phyloP scores from a whole-genome alignment of 169 alveolate species.

The Plasmodium fragile region DNA sequence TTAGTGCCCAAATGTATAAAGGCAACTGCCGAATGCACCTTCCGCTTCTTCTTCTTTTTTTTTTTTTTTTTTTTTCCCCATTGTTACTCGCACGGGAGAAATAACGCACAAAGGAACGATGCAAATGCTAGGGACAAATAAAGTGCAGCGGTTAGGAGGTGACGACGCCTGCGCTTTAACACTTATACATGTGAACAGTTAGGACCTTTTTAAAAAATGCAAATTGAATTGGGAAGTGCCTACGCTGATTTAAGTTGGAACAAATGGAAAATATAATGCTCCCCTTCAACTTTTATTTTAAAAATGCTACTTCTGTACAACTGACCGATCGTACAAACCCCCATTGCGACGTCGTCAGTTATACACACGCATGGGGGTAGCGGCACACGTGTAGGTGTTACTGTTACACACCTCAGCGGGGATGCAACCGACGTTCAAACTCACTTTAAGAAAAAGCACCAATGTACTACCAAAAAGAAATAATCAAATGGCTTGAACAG shows the following conservation, averaged over 20 bases:
- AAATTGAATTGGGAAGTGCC: background rate
- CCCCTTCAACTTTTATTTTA: background rate
- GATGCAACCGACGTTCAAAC: background rate
- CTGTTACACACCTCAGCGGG: background rate
- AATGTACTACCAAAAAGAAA: slow-evolving; percentile 29
- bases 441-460: background rate
- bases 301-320: background rate
- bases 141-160: background rate
- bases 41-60: background rate
- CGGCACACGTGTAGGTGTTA: background rate
- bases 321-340: no score
- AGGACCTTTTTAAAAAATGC: background rate
- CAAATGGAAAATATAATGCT: background rate
- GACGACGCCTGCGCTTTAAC: background rate
- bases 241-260: background rate
- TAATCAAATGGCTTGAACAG: slow-evolving; percentile 26
- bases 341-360: background rate
- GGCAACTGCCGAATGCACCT: background rate
- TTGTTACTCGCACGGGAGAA: background rate
- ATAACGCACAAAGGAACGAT: background rate
- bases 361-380: background rate
- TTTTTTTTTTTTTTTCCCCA: background rate
- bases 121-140: background rate
- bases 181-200: background rate
- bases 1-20: background rate